phyloP scores from a whole-genome alignment of 1,284 basidiomycete species.

The Leccinum pallidistipes region DNA sequence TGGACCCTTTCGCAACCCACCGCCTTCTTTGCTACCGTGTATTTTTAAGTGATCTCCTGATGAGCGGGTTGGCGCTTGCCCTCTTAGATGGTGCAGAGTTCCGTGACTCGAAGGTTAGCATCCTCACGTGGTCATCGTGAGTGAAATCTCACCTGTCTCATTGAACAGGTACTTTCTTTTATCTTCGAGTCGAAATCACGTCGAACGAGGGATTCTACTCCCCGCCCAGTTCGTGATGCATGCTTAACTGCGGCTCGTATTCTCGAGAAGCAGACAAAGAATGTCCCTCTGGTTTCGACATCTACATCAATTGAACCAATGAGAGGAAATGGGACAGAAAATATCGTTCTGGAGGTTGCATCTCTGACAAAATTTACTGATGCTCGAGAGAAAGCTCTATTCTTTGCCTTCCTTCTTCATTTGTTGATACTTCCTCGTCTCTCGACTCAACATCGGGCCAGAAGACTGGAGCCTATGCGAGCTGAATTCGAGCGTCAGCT shows the following conservation, averaged over 20 bases:
- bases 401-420: constrained; percentile 45
- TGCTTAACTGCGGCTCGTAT: constrained; percentile 3
- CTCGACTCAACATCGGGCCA: constrained; percentile 46
- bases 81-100: constrained; percentile 54
- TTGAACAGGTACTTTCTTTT: constrained; percentile 45
- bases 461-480: constrained; percentile 32
- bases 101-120: constrained; percentile 58
- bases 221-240: constrained; percentile 11
- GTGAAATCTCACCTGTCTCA: background rate
- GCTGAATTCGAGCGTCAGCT: constrained; percentile 34
- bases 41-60: constrained; percentile 49
- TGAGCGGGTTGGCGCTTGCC: constrained; percentile 50
- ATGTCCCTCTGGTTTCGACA: background rate
- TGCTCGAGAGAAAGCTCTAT: constrained; percentile 22
- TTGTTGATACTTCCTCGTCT: constrained; percentile 42
- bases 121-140: background rate
- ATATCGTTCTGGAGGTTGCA: constrained; percentile 14
- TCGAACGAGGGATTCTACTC: constrained; percentile 9
- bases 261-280: constrained; percentile 7
- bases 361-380: constrained; percentile 1
- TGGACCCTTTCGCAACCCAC: constrained; percentile 24
- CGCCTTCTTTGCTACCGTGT: constrained; percentile 47
- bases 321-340: constrained; percentile 1
- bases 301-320: background rate
- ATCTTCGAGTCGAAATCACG: constrained; percentile 42